Evolutionary conservation across 2,329 filamentous ascomycete genomes (phyloP).

Genomic region (Aspergillus udagawae): DNA sequence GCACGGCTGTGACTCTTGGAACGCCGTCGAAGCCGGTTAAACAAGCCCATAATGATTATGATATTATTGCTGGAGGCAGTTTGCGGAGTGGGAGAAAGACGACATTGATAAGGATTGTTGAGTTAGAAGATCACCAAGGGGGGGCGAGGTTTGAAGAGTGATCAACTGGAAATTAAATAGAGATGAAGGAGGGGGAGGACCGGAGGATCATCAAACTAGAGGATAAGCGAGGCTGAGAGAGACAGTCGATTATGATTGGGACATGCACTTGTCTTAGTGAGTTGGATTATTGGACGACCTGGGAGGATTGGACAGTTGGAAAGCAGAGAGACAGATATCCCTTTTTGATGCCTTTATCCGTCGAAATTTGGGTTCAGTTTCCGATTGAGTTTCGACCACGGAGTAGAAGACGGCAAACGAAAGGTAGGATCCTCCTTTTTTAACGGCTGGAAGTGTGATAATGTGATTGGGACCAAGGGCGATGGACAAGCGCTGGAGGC

Average conservation of each 20-base stretch:
- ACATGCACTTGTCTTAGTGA: neutral
- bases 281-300: too few relatives aligned
- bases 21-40: conserved; percentile 27
- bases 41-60: conserved; percentile 26
- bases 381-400: neutral
- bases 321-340: neutral
- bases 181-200: neutral
- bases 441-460: too few relatives aligned
- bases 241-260: neutral
- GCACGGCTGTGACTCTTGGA: conserved; percentile 26
- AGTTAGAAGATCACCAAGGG: neutral
- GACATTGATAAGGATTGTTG: conserved; percentile 2
- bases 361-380: neutral
- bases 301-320: neutral
- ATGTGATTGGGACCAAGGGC: neutral
- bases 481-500: neutral
- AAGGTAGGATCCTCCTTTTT: neutral
- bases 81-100: neutral
- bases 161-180: neutral
- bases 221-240: neutral
- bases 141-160: neutral
- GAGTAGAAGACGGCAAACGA: neutral
- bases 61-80: neutral
- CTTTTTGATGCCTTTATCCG: neutral
- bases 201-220: neutral